Evolutionary conservation across 768 basidiomycete genomes (phyloP), one percentile per base, ranked within the genome.

Genomic region (Amanita inopinata): DNA sequence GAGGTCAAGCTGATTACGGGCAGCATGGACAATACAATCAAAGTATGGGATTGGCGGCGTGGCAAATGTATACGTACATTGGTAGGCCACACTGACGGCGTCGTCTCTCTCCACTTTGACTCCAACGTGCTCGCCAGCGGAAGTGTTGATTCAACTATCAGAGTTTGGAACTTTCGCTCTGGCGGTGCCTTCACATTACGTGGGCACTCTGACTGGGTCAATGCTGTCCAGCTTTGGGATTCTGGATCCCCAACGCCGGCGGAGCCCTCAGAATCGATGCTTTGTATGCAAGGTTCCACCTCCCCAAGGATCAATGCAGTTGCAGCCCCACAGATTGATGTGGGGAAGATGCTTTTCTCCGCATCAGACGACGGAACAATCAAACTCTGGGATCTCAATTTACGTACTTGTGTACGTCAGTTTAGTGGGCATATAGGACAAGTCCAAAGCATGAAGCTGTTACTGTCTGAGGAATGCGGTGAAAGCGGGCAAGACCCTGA

Each of bases 161-260:
- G 84, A 60, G 81, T 96, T 23, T 88, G 90, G 87, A 96, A 98
- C 61, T 77, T 93, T 57, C 78, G 83, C 32, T 91, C 84, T 0
- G 88, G 89, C 33, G 85, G 84, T 43, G 89, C 90, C 24, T 97
- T 96, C 61, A 87, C 89, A 8, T 68, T 99, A 37, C 75, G 91
- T 7, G 96, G 96, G 2, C 96, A 99, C 55, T 67, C 69, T 24
- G 92, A 98, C 54, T 96, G 96, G 92, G 93, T 99, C 46, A 98
- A 98, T 56, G 71, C 88, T 2, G 94, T 99, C 15, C 77, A 82
- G 50, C 64, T 99, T 25, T 99, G 96, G 94, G 90, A 97, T 56
- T 71, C 74, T 2, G 67, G 63, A 43, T 55, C 65, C 17, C 48
- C 52, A 23, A 46, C 62, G 10, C 53, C 58, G 14, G 47, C 60